Conservation (phyloP, 495 filamentous ascomycete species). For the Xylaria curta region DNA sequence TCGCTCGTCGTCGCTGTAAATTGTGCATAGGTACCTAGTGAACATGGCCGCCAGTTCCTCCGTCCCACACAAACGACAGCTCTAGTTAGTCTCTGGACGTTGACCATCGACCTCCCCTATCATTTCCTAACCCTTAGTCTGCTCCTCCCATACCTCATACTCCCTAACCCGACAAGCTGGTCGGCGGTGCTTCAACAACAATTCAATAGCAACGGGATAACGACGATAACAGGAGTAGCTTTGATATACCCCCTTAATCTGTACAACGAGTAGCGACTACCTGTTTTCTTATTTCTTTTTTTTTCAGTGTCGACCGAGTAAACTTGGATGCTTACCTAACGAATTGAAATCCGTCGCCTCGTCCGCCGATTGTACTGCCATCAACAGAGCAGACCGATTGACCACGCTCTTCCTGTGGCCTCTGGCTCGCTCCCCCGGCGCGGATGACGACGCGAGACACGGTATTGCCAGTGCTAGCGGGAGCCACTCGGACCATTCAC, state of each 20-base stretch:
- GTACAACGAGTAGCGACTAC: conserved; percentile 19
- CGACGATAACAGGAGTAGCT: not conserved
- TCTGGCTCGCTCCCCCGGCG: conserved; percentile 8
- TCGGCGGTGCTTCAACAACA: not conserved
- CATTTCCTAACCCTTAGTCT: conserved; percentile 22
- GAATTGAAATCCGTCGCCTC: conserved; percentile 4
- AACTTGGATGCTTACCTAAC: conserved; percentile 17
- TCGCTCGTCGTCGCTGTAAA: not conserved
- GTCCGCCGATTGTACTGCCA: conserved; percentile 1
- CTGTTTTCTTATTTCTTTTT: not conserved
- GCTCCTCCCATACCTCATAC: conserved; percentile 2
- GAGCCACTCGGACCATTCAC: conserved; percentile 24
- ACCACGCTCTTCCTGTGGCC: not conserved
- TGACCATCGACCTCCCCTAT: conserved; percentile 24
- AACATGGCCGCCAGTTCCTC: conserved; percentile 7
- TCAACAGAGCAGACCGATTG: not conserved
- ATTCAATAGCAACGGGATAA: conserved; percentile 2
- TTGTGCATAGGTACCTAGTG: not conserved
- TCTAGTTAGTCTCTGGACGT: not conserved
- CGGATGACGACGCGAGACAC: conserved; percentile 19
- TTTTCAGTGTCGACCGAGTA: not conserved
- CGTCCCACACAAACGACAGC: conserved; percentile 16
- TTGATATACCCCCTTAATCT: not conserved
- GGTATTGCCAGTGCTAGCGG: conserved; percentile 13
- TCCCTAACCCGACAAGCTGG: conserved; percentile 17